These are phyloP conservation scores for Cyberlindnera euphorbiiphila DNA, from an alignment of 805 yeast species.

Conservation along the genomic window DNA sequence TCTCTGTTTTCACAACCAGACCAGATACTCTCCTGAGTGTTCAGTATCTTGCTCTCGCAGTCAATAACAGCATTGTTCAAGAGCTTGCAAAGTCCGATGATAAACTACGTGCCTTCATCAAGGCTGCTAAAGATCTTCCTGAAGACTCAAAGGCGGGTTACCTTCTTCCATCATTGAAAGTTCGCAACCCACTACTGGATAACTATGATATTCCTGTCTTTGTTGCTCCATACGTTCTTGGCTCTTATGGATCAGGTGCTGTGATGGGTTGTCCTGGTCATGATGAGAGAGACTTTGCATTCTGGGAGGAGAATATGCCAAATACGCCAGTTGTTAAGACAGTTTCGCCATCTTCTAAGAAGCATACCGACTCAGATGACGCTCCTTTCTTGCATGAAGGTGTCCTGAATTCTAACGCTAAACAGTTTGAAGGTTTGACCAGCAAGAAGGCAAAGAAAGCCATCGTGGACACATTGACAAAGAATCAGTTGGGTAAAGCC, in stretches of 20 bases:
- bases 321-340: conserved; percentile 19
- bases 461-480: conserved; percentile 41
- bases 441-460: conserved; percentile 46
- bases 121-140: conserved; percentile 32
- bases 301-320: conserved; percentile 69
- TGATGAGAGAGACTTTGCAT: conserved; percentile 76
- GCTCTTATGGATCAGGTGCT: conserved; percentile 84
- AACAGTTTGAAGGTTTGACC: conserved; percentile 47
- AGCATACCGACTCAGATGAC: conserved; percentile 9
- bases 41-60: conserved; percentile 76
- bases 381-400: conserved; percentile 45
- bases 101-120: conserved; percentile 45
- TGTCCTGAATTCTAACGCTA: conserved; percentile 43
- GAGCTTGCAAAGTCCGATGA: conserved; percentile 36
- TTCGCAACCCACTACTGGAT: conserved; percentile 56
- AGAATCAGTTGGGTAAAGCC: conserved; percentile 38
- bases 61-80: conserved; percentile 60
- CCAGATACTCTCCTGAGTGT: conserved; percentile 85
- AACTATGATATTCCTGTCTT: conserved; percentile 60
- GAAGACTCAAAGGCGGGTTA: conserved; percentile 60
- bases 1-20: conserved; percentile 77
- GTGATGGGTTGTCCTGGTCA: conserved; percentile 99
- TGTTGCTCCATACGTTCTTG: conserved; percentile 87
- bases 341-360: conserved; percentile 18
- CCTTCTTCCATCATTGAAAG: conserved; percentile 39